These are phyloP conservation scores for Cornus florida DNA, from an alignment of 148 eudicot genomes.

Conservation along the genomic window DNA sequence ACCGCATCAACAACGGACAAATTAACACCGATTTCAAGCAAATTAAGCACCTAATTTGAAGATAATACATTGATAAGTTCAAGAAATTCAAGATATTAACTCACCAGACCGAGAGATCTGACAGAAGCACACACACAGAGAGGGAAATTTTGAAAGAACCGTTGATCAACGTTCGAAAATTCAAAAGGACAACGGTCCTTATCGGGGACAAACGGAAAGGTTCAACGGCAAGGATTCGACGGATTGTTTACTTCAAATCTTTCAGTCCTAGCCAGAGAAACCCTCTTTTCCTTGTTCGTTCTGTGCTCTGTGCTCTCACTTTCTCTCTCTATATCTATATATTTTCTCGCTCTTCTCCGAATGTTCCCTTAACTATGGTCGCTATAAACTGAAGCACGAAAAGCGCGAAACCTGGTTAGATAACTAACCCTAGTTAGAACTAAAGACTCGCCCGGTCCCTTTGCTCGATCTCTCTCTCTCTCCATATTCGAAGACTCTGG, in stretches of 20 bases:
- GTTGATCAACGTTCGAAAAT: neutral
- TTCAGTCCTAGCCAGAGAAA: neutral
- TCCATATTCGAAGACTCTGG: neutral
- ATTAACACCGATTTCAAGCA: neutral
- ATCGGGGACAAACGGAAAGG: neutral
- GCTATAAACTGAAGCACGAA: neutral
- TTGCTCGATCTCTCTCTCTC: neutral
- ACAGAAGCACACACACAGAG: slow-evolving; percentile 3
- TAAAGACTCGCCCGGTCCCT: neutral
- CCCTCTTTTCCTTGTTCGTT: neutral
- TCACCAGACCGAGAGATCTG: slow-evolving; percentile 28
- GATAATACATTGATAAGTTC: neutral
- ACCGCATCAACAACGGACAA: neutral
- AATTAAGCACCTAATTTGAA: neutral
- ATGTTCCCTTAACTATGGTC: neutral
- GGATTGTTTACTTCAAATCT: neutral
- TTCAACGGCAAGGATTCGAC: neutral
- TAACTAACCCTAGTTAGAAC: slow-evolving; percentile 15
- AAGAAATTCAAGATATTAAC: neutral
- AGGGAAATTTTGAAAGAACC: neutral
- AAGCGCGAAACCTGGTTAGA: neutral
- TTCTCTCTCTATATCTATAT: neutral
- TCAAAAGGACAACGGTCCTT: neutral
- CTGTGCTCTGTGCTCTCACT: neutral
- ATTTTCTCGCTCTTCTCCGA: neutral